Evolutionary conservation across 164 flowering plant genomes (phyloP).

Genomic region (Stephania japonica): DNA sequence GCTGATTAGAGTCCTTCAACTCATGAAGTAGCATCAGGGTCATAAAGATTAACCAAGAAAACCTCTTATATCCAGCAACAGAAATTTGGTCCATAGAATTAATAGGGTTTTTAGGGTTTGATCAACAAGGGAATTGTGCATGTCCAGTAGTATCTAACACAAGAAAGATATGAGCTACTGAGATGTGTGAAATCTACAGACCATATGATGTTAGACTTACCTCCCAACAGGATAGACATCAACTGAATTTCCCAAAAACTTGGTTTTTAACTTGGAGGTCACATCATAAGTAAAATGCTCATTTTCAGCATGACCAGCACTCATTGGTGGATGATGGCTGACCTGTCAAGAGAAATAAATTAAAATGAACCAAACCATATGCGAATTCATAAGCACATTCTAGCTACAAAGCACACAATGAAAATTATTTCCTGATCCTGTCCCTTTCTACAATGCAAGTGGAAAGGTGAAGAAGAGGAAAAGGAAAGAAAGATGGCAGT

Average conservation of each 20-base stretch:
- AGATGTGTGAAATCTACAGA: not conserved
- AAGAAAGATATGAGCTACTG: not conserved
- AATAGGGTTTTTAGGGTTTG: too few species aligned
- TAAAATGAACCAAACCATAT: constrained; percentile 4
- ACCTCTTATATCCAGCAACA: too few species aligned
- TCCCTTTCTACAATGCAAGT: not conserved
- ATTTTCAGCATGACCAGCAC: constrained; percentile 89
- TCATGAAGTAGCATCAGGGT: too few species aligned
- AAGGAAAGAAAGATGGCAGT: too few species aligned
- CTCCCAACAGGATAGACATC: constrained; percentile 87
- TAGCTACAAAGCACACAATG: not conserved
- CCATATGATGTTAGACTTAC: constrained; percentile 19
- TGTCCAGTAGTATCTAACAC: too few species aligned
- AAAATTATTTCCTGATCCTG: not conserved
- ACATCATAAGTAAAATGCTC: constrained; percentile 83
- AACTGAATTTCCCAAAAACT: constrained; percentile 72
- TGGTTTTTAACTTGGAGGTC: constrained; percentile 76
- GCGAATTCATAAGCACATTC: not conserved
- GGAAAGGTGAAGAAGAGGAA: not conserved
- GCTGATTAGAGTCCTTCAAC: too few species aligned
- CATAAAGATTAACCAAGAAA: too few species aligned
- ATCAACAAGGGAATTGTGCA: too few species aligned
- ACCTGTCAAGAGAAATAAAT: constrained; percentile 41
- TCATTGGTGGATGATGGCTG: constrained; percentile 88
- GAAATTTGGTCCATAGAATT: too few species aligned